Evolutionary conservation across 352 stramenopile species (phyloP), one percentile per base, ranked within the genome.

Genomic region (Globisporangium recalcitrans): DNA sequence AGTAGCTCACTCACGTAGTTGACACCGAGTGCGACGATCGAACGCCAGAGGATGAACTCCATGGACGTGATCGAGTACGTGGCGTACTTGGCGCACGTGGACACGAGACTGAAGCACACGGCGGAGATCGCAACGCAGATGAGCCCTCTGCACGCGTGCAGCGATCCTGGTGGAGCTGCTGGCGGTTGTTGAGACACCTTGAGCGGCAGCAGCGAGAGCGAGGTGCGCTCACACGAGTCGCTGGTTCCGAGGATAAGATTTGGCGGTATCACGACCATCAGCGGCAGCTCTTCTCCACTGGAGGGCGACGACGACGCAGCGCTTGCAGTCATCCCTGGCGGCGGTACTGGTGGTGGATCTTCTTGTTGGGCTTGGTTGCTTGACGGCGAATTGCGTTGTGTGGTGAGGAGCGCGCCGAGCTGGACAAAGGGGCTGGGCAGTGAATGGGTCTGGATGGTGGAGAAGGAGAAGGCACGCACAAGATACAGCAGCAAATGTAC

Each of bases 21-120:
- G 60, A 88, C 74, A 1, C 60, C 2, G 32, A 86, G 70, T 14
- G 75, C 75, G 21, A 88, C 72, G 31, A 77, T 51, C 7, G 80
- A 87, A 44, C 84, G 84, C 84, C 84, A 93, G 70, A 93, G 87
- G 64, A 93, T 81, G 58, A 75, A 76, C 58, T 93, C 82, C 52
- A 91, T 82, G 24, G 84, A 87, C n/a, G 82, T 81, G 75, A 93
- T 87, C 44, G 65, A 79, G 72, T 77, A 86, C 26, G 80, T 87
- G 49, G 77, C 78, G 62, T 79, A 90, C 75, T 93, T 93, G 73
- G 88, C 53, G 57, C 89, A 68, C 21, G 77, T 90, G 19, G 84
- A 90, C 77, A 90, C 88, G 73, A 91, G 73, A 56, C 75, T 88
- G 69, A 93, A 93, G 69, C 81, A 90, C 46, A 93, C 75, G 36